Evolutionary conservation across 176 grass and related monocot species (phyloP).

Genomic region (Rhynchospora pubera): DNA sequence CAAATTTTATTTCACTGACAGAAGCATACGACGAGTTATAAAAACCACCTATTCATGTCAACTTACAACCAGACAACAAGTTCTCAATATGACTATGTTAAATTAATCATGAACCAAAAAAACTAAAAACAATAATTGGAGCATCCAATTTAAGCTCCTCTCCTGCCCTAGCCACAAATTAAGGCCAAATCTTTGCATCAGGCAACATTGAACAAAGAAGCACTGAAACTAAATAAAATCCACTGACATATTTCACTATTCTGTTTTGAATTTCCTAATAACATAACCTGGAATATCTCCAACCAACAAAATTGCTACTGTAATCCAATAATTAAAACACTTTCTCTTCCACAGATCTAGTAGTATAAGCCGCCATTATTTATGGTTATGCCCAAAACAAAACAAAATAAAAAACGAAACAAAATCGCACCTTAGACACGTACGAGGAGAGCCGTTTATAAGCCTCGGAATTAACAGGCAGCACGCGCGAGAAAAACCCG

Average conservation of each 20-base stretch:
- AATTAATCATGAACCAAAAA: not conserved
- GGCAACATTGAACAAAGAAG: not conserved
- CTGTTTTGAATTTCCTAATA: not conserved
- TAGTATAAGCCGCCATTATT: not conserved
- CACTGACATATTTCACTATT: not conserved
- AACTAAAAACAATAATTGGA: not conserved
- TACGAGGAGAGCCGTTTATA: conserved; percentile 41
- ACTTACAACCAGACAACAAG: not conserved
- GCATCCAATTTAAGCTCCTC: not conserved
- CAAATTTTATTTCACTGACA: not conserved
- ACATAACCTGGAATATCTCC: not conserved
- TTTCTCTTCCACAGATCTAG: not conserved
- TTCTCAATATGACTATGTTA: not conserved
- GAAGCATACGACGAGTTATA: not conserved
- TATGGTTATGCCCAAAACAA: not conserved
- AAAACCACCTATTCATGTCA: not conserved
- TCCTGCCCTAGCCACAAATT: not conserved
- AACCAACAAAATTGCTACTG: not conserved
- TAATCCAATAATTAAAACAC: not conserved
- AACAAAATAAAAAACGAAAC: not conserved
- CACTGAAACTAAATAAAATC: not conserved
- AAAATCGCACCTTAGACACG: conserved; percentile 44
- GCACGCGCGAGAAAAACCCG: conserved; percentile 52
- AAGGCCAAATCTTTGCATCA: not conserved
- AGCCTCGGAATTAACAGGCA: conserved; percentile 39